phyloP scores from a whole-genome alignment of 345 rosid species.

The Brassica cretica region DNA sequence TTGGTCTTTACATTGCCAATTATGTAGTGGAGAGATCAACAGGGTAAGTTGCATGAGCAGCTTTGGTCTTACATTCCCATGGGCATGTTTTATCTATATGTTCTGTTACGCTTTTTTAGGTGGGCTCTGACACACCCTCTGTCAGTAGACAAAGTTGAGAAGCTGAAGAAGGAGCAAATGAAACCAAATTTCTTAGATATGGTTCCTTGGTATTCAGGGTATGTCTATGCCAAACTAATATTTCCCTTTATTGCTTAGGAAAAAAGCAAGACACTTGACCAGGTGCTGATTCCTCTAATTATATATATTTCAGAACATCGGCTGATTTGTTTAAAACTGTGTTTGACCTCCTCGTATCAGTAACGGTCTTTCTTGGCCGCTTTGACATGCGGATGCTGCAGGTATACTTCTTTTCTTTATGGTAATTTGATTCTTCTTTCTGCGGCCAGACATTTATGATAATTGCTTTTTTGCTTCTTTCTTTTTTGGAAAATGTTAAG shows the following conservation, averaged over 20 bases:
- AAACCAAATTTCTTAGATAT: constrained; percentile 95
- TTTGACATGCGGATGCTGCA: constrained; percentile 99
- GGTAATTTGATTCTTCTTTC: not conserved
- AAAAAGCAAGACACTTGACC: constrained; percentile 3
- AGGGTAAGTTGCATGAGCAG: constrained; percentile 60
- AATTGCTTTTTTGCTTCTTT: not conserved
- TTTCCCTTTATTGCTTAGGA: not conserved
- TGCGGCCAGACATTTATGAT: not conserved
- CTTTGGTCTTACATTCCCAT: constrained; percentile 14
- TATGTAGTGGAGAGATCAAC: constrained; percentile 98
- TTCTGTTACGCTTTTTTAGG: constrained; percentile 44
- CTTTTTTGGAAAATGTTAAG: constrained; percentile 43
- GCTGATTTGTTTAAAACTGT: constrained; percentile 97
- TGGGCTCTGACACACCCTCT: constrained; percentile 97
- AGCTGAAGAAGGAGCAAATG: constrained; percentile 78
- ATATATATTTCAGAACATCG: constrained; percentile 74
- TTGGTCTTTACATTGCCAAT: constrained; percentile 97
- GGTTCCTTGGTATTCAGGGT: constrained; percentile 99
- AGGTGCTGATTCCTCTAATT: constrained; percentile 32
- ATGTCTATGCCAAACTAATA: constrained; percentile 32
- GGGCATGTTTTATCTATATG: constrained; percentile 3
- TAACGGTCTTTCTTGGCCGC: constrained; percentile 96
- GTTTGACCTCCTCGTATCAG: constrained; percentile 96
- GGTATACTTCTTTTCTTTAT: constrained; percentile 45
- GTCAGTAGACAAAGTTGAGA: constrained; percentile 74